phyloP scores from a whole-genome alignment of 2,329 filamentous ascomycete genomes.

The Pseudogymnoascus sp. region DNA sequence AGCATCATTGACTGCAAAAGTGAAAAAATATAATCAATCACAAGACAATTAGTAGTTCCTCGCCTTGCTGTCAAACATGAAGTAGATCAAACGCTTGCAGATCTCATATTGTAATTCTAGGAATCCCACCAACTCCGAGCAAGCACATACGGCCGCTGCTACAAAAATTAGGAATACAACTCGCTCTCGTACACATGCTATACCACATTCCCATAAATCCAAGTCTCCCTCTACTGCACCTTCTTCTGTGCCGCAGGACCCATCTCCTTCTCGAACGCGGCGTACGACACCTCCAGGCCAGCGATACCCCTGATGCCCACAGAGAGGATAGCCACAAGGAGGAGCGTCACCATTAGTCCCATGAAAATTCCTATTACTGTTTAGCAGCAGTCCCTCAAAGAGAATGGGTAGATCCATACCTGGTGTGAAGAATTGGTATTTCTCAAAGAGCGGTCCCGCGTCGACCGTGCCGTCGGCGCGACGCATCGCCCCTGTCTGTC shows the following conservation, averaged over 20 bases:
- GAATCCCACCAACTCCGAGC: conserved; percentile 10
- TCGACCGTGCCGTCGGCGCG: conserved; percentile 36
- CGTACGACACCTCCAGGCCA: conserved; percentile 84
- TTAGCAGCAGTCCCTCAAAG: conserved; percentile 6
- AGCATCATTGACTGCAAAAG: background rate
- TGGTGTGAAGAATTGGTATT: conserved; percentile 90
- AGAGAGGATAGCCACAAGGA: conserved; percentile 71
- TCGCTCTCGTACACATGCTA: conserved; percentile 7
- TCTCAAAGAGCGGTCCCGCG: conserved; percentile 66
- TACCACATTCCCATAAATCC: conserved; percentile 7
- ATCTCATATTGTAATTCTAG: conserved; percentile 7
- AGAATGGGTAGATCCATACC: conserved; percentile 44
- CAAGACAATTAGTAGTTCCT: background rate
- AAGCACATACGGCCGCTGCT: conserved; percentile 2
- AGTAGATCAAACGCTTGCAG: background rate
- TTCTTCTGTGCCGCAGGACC: conserved; percentile 86
- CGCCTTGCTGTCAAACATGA: background rate
- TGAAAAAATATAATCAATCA: conserved; percentile 5
- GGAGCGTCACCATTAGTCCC: conserved; percentile 62
- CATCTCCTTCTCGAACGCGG: conserved; percentile 94
- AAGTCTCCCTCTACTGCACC: conserved; percentile 39
- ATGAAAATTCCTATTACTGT: conserved; percentile 71
- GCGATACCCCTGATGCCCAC: conserved; percentile 70
- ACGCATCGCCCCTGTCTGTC: conserved; percentile 40
- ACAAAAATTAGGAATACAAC: conserved; percentile 2